phyloP scores from a whole-genome alignment of 129 eudicot genomes.

The Flaveria robusta region DNA sequence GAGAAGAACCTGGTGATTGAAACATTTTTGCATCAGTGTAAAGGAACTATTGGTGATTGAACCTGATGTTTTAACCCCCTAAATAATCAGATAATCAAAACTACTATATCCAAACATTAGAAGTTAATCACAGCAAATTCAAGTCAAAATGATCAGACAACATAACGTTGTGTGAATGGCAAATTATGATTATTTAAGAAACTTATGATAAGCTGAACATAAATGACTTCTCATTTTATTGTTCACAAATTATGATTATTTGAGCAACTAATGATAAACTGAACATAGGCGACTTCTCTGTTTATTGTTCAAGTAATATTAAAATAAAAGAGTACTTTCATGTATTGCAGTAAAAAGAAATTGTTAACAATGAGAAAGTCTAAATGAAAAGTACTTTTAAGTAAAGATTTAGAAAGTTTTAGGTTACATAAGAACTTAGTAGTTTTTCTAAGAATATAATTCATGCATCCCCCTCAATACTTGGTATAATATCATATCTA shows the following conservation, averaged over 20 bases:
- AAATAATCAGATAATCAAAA: background rate
- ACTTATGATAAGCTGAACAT: background rate
- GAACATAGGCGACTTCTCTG: background rate
- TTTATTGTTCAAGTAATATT: background rate
- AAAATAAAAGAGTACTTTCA: background rate
- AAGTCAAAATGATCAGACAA: conserved; percentile 6
- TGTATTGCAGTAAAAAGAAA: background rate
- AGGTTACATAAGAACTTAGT: background rate
- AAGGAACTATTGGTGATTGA: background rate
- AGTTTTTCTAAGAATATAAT: background rate
- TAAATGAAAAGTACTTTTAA: background rate
- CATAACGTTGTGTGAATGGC: background rate
- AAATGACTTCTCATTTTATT: background rate
- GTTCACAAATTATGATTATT: background rate
- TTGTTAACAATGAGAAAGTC: background rate
- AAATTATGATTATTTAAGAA: background rate
- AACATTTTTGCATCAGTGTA: conserved; percentile 19
- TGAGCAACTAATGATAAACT: background rate
- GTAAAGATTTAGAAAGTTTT: background rate
- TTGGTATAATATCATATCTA: background rate
- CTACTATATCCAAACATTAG: background rate
- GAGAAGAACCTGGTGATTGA: conserved; percentile 39
- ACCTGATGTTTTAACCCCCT: background rate
- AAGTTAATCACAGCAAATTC: background rate
- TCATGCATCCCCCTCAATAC: background rate